Evolutionary conservation across 1,139 yeast genomes (phyloP).

Genomic region (Yueomyces sp.): DNA sequence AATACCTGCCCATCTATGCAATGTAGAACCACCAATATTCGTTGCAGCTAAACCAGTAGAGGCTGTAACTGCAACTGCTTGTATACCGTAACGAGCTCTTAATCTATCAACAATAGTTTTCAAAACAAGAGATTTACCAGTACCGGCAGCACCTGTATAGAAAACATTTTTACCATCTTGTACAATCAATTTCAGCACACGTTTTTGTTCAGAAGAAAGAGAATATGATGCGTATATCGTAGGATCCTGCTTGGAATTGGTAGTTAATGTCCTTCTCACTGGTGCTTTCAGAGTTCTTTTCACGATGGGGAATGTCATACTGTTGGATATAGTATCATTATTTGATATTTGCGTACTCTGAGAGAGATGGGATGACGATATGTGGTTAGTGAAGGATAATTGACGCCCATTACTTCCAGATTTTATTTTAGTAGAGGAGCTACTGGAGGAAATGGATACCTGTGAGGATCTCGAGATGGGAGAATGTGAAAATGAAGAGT

Average conservation of each 20-base stretch:
- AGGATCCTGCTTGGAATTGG: constrained; percentile 1
- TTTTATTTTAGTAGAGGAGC: not conserved
- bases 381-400: not conserved
- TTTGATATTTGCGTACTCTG: not conserved
- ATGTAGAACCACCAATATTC: constrained; percentile 72
- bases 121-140: constrained; percentile 71
- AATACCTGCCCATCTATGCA: constrained; percentile 67
- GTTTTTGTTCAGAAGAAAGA: constrained; percentile 38
- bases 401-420: not conserved
- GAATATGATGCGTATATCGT: not conserved
- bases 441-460: not conserved
- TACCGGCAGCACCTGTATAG: constrained; percentile 76
- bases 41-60: constrained; percentile 89
- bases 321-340: not conserved
- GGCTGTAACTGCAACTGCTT: constrained; percentile 69
- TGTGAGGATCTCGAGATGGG: not conserved
- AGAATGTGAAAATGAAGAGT: not conserved
- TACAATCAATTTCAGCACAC: constrained; percentile 41
- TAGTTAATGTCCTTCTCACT: constrained; percentile 5
- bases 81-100: constrained; percentile 30
- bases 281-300: constrained; percentile 1
- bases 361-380: not conserved
- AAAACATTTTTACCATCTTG: constrained; percentile 41
- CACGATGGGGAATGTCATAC: not conserved
- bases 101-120: constrained; percentile 41